These are phyloP conservation scores for Fonsecaea multimorphosa DNA, from an alignment of 2,329 filamentous ascomycete species.

Conservation along the genomic window DNA sequence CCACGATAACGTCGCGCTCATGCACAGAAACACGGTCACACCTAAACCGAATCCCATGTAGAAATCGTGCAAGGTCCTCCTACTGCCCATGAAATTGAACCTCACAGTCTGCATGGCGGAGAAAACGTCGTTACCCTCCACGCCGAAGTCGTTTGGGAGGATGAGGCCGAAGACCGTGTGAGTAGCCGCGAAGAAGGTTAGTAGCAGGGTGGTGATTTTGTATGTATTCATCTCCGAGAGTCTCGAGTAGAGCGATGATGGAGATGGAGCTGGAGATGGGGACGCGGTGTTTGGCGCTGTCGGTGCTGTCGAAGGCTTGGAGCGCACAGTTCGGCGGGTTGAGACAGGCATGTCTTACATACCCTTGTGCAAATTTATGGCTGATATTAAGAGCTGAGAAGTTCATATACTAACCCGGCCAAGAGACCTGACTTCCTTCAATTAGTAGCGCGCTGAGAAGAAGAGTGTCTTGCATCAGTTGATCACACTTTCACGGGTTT, in stretches of 20 bases:
- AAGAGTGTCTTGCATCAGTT: not conserved
- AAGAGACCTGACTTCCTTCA: too few species aligned
- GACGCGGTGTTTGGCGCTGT: not conserved
- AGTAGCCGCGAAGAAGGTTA: not conserved
- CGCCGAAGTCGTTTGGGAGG: not conserved
- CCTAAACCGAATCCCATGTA: not conserved
- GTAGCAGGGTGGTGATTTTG: not conserved
- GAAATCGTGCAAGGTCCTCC: conserved; percentile 3
- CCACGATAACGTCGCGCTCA: not conserved
- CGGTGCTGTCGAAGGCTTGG: not conserved
- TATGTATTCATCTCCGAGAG: not conserved
- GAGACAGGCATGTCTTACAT: not conserved
- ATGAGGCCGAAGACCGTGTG: conserved; percentile 2
- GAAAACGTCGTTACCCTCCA: not conserved
- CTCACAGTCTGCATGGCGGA: conserved; percentile 1
- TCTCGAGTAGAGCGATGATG: not conserved
- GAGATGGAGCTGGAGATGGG: not conserved
- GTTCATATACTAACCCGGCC: not conserved
- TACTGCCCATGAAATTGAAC: not conserved
- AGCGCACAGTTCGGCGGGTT: not conserved
- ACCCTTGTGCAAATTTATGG: not conserved
- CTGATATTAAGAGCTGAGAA: not conserved
- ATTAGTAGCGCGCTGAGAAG: not conserved
- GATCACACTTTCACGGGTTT: not conserved
- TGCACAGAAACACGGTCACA: not conserved